Base-by-base conservation (phyloP, 495 filamentous ascomycete species). In the Lasiosphaeria hispida region DNA sequence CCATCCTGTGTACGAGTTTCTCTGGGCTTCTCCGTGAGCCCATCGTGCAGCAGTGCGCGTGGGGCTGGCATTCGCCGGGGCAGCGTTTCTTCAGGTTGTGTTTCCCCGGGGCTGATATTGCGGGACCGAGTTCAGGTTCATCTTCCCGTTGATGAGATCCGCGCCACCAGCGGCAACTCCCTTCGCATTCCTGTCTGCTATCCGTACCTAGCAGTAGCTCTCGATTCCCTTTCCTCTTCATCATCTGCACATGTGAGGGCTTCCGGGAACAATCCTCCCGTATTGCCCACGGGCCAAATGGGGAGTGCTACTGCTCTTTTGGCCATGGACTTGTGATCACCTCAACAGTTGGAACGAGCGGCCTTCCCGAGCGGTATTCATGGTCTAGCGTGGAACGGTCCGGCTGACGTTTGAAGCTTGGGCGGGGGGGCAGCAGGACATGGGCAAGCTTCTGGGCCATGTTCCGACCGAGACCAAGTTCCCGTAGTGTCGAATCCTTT, bases 311-410 rank as follows among this genome's bases (percentile, higher is more conserved):
- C 23, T 30, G 23, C 23, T 30, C 23, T 30, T 30, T 43, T 10
- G 18, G n/a, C 40, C 23, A 13, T 42, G 19, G 23, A 30, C 23
- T 30, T 53, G 48, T 59, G 50, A 60, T 55, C 57, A 60, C 19
- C 57, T 55, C 57, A 60, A 19, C 57, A 51, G 19, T 13, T 13
- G 38, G n/a, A n/a, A n/a, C n/a, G n/a, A n/a, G n/a, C 33, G 39
- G 56, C 34, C 39, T 47, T 53, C 34, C 56, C 56, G 47, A 10
- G 10, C 48, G 23, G 23, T 30, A 30, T n/a, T n/a, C n/a, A n/a
- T 30, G 23, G 23, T 5, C 23, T 30, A 30, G 23, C 42, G 52
- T 34, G 57, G 57, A 42, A 60, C 57, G 57, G 57, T 54, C 57
- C 57, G 57, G 43, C 36, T 34, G 49, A 19, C 43, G 43, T 45